A percentile compares a stretch with the other conserved stretches of the same genome.
These are phyloP conservation scores for Croton laevigatus DNA, from an alignment of 441 rosid species.

Conservation along the genomic window DNA sequence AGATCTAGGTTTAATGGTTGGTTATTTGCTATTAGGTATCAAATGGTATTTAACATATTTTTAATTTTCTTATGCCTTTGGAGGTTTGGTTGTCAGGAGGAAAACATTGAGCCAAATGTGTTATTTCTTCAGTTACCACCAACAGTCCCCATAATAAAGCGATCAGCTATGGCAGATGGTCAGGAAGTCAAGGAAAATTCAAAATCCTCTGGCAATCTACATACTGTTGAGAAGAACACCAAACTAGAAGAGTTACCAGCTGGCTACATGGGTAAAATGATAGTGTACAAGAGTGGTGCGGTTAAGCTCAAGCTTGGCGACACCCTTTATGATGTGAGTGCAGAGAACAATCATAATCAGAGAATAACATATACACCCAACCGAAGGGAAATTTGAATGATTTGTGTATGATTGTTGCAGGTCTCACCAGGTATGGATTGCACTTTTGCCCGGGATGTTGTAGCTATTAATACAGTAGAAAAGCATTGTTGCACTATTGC, in stretches of 20 bases:
- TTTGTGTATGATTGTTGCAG: slow-evolving; percentile 34
- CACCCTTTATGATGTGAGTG: slow-evolving; percentile 66
- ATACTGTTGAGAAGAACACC: slow-evolving; percentile 26
- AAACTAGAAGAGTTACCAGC: slow-evolving; percentile 52
- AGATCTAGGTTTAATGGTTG: slow-evolving; percentile 61
- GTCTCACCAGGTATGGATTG: slow-evolving; percentile 59
- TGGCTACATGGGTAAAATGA: slow-evolving; percentile 78
- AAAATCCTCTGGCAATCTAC: slow-evolving; percentile 19
- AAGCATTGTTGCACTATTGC: slow-evolving; percentile 55
- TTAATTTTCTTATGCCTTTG: slow-evolving; percentile 16
- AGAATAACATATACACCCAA: neutral
- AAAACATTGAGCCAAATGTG: slow-evolving; percentile 51
- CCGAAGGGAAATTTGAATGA: neutral
- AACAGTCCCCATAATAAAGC: slow-evolving; percentile 49
- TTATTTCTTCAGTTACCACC: slow-evolving; percentile 62
- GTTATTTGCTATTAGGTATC: slow-evolving; percentile 25
- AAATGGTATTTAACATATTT: slow-evolving; percentile 1
- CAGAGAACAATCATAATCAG: neutral
- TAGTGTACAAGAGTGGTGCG: slow-evolving; percentile 73
- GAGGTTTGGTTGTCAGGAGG: slow-evolving; percentile 46
- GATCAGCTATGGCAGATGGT: slow-evolving; percentile 30
- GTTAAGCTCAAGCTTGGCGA: slow-evolving; percentile 83
- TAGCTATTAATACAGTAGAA: slow-evolving; percentile 46
- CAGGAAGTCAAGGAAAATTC: slow-evolving; percentile 27
- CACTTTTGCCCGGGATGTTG: slow-evolving; percentile 71